Base-by-base conservation (phyloP, 345 rosid species). In the Corymbia maculata region DNA sequence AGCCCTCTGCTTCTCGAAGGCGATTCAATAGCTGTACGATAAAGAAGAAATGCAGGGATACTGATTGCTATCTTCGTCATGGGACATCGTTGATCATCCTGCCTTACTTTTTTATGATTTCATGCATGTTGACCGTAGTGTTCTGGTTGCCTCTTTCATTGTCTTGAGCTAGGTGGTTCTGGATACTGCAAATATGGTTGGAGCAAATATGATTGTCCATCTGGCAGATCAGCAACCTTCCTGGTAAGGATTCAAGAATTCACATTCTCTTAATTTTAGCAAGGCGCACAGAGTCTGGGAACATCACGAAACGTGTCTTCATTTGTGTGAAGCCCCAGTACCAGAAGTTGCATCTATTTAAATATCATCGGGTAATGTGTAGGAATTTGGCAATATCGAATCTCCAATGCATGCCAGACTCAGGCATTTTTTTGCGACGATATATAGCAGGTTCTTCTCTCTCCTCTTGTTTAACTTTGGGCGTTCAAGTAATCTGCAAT, bases 351-450 rank as follows among this genome's bases (percentile, higher is more conserved):
- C 82, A 80, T 52, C 52, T 87, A 14, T 88, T 13, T 68, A 14
- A 57, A 6, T 47, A 85, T 91, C 44, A 70, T 90, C 85, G 88
- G 85, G n/a, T 86, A 57, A 86, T 91, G 79, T 90, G 88, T 94
- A 96, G 99, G 99, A 96, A 92, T 96, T 97, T 89, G 98, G 99
- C 86, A 96, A 97, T 89, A 95, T 96, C 13, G 99, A 97, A 91
- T 92, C 98, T 86, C 99, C 99, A 1, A 92, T 96, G 92, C 94
- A 95, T 86, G 92, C 98, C 22, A 93, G 97, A 87, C 96, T 95
- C 88, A 92, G 91, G n/a, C 93, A 94, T 89, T 97, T 96, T 91
- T 97, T 94, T 75, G 91, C 93, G 28, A 94, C 97, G 86, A 93
- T 96, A 44, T 96, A 94, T 90, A 89, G 90, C 95, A 96, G 99